These are phyloP conservation scores for Didymella sp. DNA, from an alignment of 2,329 filamentous ascomycete genomes.

Conservation along the genomic window DNA sequence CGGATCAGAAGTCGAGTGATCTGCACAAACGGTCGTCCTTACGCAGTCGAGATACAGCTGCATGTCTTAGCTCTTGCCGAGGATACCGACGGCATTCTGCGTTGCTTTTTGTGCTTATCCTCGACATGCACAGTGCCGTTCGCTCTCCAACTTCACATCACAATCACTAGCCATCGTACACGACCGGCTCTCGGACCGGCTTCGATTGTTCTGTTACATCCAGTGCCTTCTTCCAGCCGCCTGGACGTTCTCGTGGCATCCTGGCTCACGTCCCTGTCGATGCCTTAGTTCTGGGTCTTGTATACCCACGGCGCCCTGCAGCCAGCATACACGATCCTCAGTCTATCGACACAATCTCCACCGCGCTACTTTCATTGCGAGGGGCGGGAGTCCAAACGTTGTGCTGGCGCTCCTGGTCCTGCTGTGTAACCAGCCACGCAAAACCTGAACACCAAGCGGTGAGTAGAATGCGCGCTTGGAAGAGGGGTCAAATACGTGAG, in stretches of 20 bases:
- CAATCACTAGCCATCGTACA: background rate
- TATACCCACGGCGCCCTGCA: constrained; percentile 12
- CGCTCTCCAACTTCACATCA: background rate
- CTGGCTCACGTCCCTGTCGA: background rate
- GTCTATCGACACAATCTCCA: constrained; percentile 8
- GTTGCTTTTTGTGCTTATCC: constrained; percentile 1
- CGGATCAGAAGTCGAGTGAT: background rate
- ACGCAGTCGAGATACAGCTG: constrained; percentile 3
- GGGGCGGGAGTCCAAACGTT: background rate
- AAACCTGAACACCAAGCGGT: constrained; percentile 11
- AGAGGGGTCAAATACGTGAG: constrained; percentile 4
- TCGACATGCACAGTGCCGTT: background rate
- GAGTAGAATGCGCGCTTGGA: constrained; percentile 15
- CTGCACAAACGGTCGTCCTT: background rate
- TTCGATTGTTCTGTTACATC: constrained; percentile 18
- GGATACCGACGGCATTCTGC: background rate
- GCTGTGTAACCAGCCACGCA: constrained; percentile 11
- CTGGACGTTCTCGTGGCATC: constrained; percentile 20
- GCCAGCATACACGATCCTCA: background rate
- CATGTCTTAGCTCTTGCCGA: background rate
- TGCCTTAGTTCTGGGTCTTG: background rate
- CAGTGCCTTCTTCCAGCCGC: background rate
- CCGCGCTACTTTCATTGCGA: background rate
- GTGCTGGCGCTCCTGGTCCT: constrained; percentile 4
- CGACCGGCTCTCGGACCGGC: background rate